Evolutionary conservation across 805 yeast species (phyloP), one percentile per base, ranked within the genome.

Genomic region (Ogataea paradorogensis): DNA sequence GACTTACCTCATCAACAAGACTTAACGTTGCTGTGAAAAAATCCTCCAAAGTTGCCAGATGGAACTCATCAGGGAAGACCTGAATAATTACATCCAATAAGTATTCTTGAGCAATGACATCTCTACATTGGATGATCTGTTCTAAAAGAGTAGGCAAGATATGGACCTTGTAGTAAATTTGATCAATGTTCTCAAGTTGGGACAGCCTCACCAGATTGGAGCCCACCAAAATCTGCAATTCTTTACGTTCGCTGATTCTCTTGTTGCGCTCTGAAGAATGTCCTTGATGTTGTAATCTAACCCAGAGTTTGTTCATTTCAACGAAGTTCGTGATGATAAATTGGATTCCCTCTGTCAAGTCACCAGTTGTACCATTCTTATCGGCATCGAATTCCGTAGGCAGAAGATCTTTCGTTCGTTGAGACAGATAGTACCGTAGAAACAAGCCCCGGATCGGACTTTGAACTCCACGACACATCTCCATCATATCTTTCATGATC

Each of bases 241-340:
- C 97, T 53, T 82, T 80, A 15, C 99, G 73, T 63, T 93, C 98
- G 44, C 71, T 73, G 15, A 73, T 75, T 41, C 97, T 73, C 59
- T 83, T 77, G 27, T 71, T 78, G 27, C 86, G 74, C 53, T 91
- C 96, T 29, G 84, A 75, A 3, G 91, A 77, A 46, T 88, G 96
- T 2, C 98, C 98, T 62, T 89, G 96, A 59, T 90, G 96, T 64
- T 91, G 98, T 49, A 90, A 69, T 36, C 99, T 75, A 4, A 93
- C 98, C 99, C 99, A 93, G 33, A 93, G 70, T 62, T 93, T 93
- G 67, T 93, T 93, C 99, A 93, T 93, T 61, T 93, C 99, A 42
- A 91, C 80, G 60, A 93, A 93, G 60, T 93, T 93, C 14, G 86
- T 78, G 37, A 87, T 73, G 25, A 90, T 76, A 56, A 90, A 91